Evolutionary conservation across 495 filamentous ascomycete species (phyloP), one percentile per base, ranked within the genome.

Genomic region (Penicillium ochrochloron): DNA sequence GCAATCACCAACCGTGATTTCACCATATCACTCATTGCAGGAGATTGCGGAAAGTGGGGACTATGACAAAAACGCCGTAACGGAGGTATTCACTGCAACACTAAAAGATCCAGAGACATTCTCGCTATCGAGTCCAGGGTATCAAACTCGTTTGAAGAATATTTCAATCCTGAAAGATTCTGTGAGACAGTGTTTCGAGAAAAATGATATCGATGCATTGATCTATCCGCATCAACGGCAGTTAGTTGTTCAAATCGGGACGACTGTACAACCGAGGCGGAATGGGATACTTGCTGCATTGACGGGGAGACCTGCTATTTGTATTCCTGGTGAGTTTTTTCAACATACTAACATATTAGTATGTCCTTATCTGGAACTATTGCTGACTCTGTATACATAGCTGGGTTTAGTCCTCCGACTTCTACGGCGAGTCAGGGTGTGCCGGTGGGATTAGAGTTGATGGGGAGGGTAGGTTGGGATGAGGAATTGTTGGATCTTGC

Each of bases 161-260:
- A 88, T 89, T 56, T 66, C 67, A 1, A 66, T 76, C 17, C 75
- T 90, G 25, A 86, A 80, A 19, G 59, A 71, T 2, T 71, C 78
- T 0, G 68, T 90, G 4, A 55, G 73, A 9, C n/a, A 57, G 12
- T 85, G 82, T 0, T 89, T 90, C 62, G 66, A 69, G 1, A 42
- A 60, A 1, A 70, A 85, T 57, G 63, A 70, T 3, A 70, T 91
- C 1, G 85, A 88, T 66, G 86, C 83, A 0, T 57, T 90, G 29
- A 82, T 88, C 61, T 91, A 90, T 68, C 88, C 88, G 11, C 84
- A 90, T 69, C 88, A 91, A 64, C 81, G 82, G 61, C 88, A 88
- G 53, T 75, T 91, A 1, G 84, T 87, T 17, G 86, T 88, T 15
- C 78, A 80, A 41, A 70, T 89, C 50, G 88, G 87, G 5, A 75